Evolutionary conservation across 441 rosid species (phyloP).

Genomic region (Corymbia calophylla): DNA sequence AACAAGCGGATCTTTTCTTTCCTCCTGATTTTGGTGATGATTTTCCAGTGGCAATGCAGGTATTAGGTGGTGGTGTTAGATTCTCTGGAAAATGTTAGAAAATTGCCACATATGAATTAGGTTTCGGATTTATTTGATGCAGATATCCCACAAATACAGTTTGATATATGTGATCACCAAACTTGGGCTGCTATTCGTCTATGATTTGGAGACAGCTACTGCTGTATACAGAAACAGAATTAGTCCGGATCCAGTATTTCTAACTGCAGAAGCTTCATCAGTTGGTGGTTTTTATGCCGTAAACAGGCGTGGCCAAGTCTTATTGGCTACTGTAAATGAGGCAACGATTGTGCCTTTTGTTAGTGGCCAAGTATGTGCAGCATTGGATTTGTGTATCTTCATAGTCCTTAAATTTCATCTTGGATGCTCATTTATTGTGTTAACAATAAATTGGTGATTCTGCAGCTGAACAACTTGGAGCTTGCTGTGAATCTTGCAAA

Average conservation of each 20-base stretch:
- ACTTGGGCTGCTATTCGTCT: slow-evolving; percentile 96
- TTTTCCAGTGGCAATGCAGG: slow-evolving; percentile 99
- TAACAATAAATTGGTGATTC: slow-evolving; percentile 3
- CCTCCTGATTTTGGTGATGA: slow-evolving; percentile 99
- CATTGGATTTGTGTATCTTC: not conserved
- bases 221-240: slow-evolving; percentile 98
- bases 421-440: not conserved
- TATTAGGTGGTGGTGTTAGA: slow-evolving; percentile 17
- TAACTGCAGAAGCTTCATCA: slow-evolving; percentile 91
- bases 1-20: slow-evolving; percentile 98
- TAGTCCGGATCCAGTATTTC: slow-evolving; percentile 99
- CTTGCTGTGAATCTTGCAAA: slow-evolving; percentile 97
- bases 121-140: slow-evolving; percentile 25
- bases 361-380: slow-evolving; percentile 79
- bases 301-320: slow-evolving; percentile 98
- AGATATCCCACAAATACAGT: slow-evolving; percentile 95
- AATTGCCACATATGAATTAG: not conserved
- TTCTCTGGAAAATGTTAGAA: slow-evolving; percentile 5
- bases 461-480: slow-evolving; percentile 91
- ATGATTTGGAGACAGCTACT: slow-evolving; percentile 97
- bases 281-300: slow-evolving; percentile 93
- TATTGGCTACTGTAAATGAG: slow-evolving; percentile 93
- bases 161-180: slow-evolving; percentile 97
- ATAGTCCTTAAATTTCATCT: not conserved
- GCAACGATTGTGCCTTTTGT: slow-evolving; percentile 94